phyloP scores from a whole-genome alignment of 176 grass and related monocot species.

The Carex kokanica region DNA sequence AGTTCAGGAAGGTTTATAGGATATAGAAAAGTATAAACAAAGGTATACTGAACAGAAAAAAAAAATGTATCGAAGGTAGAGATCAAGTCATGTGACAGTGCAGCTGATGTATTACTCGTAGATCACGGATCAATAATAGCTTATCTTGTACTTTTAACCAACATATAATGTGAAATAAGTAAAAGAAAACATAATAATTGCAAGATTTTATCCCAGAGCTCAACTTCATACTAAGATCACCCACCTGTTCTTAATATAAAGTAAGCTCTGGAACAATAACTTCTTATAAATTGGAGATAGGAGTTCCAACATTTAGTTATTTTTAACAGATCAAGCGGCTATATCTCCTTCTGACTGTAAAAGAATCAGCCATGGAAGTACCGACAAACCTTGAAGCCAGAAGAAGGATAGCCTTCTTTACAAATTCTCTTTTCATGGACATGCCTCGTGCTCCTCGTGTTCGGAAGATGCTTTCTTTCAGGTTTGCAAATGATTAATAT shows the following conservation, averaged over 20 bases:
- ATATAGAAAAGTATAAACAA: not conserved
- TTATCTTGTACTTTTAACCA: not conserved
- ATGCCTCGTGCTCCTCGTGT: conserved; percentile 92
- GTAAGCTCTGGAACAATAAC: not conserved
- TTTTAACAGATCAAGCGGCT: conserved; percentile 74
- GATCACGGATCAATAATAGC: not conserved
- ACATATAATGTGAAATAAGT: not conserved
- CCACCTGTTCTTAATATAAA: not conserved
- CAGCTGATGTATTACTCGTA: not conserved
- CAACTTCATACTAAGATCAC: not conserved
- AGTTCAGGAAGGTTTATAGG: not conserved
- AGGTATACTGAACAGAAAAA: not conserved
- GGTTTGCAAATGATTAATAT: conserved; percentile 36
- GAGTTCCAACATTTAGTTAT: conserved; percentile 27
- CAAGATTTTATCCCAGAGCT: not conserved
- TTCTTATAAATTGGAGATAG: not conserved
- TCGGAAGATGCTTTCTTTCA: conserved; percentile 97
- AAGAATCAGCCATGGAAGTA: conserved; percentile 93
- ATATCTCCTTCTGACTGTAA: conserved; percentile 89
- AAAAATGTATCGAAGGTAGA: no score
- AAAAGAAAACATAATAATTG: not conserved
- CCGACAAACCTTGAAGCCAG: conserved; percentile 94
- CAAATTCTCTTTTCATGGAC: conserved; percentile 98
- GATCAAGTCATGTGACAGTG: no score
- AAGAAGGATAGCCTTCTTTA: conserved; percentile 92